These are phyloP conservation scores for Kwoniella mangroviensis DNA, from an alignment of 768 basidiomycete genomes.

Conservation along the genomic window DNA sequence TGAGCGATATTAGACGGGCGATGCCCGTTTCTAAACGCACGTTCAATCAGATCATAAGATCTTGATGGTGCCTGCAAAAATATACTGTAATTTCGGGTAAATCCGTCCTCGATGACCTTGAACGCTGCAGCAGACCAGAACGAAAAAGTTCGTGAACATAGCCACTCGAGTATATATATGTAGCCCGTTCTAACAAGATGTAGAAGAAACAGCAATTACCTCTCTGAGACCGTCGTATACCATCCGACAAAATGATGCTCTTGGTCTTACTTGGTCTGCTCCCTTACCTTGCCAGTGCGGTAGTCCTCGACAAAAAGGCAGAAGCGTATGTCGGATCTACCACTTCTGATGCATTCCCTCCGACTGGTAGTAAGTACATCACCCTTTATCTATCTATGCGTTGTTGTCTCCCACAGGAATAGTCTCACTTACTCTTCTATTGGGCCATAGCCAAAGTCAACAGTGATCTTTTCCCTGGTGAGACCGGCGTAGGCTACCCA, in stretches of 20 bases:
- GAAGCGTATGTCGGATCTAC: slow-evolving; percentile 36
- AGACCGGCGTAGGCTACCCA: slow-evolving; percentile 47
- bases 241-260: background rate
- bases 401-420: background rate
- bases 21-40: background rate
- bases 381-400: background rate
- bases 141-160: background rate
- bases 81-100: background rate
- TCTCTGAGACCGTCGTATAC: background rate
- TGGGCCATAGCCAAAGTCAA: slow-evolving; percentile 32
- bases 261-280: slow-evolving; percentile 33
- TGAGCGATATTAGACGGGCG: background rate
- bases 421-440: background rate
- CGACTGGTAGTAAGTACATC: slow-evolving; percentile 41
- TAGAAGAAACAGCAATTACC: no score
- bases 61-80: background rate
- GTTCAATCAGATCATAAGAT: background rate
- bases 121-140: background rate
- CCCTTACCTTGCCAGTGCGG: slow-evolving; percentile 32
- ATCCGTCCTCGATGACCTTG: background rate
- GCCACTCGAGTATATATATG: no score
- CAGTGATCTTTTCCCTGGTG: slow-evolving; percentile 46
- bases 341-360: slow-evolving; percentile 45
- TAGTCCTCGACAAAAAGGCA: slow-evolving; percentile 33
- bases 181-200: no score